A percentile compares a stretch with the other conserved stretches of the same genome.
These are phyloP conservation scores for Sugiyamaella smithiae DNA, from an alignment of 805 yeast genomes.

Conservation along the genomic window DNA sequence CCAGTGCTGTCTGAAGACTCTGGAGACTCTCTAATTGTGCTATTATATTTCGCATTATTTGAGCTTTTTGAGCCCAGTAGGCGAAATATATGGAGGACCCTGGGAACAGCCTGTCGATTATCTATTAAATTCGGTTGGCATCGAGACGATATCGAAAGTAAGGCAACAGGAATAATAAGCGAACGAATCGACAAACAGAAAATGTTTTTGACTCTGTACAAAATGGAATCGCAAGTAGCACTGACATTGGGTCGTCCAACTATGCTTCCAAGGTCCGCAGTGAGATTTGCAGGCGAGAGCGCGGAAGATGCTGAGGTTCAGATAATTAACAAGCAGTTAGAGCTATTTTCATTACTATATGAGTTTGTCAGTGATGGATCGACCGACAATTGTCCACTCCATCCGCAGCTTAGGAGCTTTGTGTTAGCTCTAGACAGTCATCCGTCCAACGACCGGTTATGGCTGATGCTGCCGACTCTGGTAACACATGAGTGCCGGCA, in stretches of 20 bases:
- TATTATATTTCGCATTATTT: not conserved
- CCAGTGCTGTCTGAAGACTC: slow-evolving; percentile 1
- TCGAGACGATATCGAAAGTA: slow-evolving; percentile 2
- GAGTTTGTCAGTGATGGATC: not conserved
- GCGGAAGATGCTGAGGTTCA: not conserved
- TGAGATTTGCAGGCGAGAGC: not conserved
- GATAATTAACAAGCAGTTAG: not conserved
- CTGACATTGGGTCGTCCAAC: not conserved
- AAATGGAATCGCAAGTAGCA: slow-evolving; percentile 2
- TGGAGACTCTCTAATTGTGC: not conserved
- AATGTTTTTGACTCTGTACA: not conserved
- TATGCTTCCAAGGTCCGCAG: slow-evolving; percentile 1
- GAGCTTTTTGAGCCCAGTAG: slow-evolving; percentile 4
- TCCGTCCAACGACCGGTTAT: not conserved
- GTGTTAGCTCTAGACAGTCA: not conserved
- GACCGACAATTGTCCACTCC: not conserved
- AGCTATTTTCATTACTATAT: not conserved
- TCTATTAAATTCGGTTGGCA: slow-evolving; percentile 2
- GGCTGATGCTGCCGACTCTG: not conserved
- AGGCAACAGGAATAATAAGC: not conserved
- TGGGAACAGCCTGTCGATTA: slow-evolving; percentile 1
- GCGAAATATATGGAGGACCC: slow-evolving; percentile 1
- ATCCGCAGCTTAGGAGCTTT: not conserved
- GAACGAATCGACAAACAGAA: not conserved
- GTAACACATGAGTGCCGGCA: not conserved